Conservation (phyloP, 73 alveolate species). For the Stentor roeselii region DNA sequence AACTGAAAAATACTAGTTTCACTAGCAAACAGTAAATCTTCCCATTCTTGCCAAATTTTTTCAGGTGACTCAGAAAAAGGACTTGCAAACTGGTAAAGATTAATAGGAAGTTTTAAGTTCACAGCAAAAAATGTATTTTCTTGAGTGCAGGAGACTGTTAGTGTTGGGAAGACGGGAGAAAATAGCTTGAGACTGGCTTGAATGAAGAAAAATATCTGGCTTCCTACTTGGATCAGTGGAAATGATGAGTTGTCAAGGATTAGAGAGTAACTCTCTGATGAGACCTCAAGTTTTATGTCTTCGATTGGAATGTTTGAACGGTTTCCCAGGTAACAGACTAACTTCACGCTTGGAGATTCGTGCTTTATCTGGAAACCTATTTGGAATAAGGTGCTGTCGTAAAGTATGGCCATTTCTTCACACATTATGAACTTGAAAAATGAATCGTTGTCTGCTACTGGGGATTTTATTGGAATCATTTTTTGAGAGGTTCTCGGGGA, state of each 20-base stretch:
- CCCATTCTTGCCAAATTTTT: not conserved
- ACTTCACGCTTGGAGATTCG: not conserved
- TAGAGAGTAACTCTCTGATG: not conserved
- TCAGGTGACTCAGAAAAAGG: not conserved
- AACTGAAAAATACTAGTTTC: not conserved
- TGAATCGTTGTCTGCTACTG: not conserved
- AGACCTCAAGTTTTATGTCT: not conserved
- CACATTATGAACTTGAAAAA: not conserved
- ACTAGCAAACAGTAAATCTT: not conserved
- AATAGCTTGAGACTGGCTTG: not conserved
- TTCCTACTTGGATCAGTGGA: not conserved
- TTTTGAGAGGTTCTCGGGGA: too few relatives aligned
- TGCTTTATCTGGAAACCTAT: not conserved
- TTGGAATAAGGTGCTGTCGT: not conserved
- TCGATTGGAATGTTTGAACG: not conserved
- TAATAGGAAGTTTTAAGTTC: not conserved
- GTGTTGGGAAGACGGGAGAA: not conserved
- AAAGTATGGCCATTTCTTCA: not conserved
- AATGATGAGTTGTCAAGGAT: not conserved
- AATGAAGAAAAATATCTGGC: not conserved
- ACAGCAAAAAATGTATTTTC: not conserved
- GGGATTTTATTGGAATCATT: too few relatives aligned
- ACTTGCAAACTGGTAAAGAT: not conserved
- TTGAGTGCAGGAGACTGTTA: not conserved
- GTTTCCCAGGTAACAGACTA: not conserved